phyloP scores from a whole-genome alignment of 139 green algal species.

The Zygnema circumcarinatum region DNA sequence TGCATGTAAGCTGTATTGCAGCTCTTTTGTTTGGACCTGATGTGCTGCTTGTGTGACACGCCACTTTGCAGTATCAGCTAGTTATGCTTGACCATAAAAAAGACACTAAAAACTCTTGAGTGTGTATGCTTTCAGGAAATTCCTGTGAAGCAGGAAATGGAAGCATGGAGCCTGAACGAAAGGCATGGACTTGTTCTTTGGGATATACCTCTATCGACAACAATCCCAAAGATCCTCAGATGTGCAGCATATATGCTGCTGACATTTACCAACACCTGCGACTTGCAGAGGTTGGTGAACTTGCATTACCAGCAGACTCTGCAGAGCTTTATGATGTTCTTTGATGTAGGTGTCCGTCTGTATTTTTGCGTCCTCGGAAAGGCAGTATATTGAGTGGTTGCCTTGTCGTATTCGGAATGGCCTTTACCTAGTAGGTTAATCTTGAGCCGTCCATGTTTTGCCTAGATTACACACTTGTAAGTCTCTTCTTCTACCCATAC shows the following conservation, averaged over 20 bases:
- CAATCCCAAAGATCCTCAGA: conserved; percentile 22
- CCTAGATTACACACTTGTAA: no score
- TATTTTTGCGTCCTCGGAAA: neutral
- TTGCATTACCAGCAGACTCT: no score
- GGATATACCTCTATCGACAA: conserved; percentile 9
- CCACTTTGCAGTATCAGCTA: conserved; percentile 2
- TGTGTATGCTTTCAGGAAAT: neutral
- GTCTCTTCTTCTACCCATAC: no score
- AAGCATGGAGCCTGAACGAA: neutral
- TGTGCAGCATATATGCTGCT: conserved; percentile 21
- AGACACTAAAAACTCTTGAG: neutral
- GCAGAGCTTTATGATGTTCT: neutral
- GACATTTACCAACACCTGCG: conserved; percentile 42
- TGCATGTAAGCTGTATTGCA: neutral
- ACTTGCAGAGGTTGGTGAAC: conserved; percentile 27
- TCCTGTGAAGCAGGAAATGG: no score
- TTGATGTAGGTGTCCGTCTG: neutral
- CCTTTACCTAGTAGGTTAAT: neutral
- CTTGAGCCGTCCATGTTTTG: neutral
- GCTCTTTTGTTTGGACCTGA: conserved; percentile 1
- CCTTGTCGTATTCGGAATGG: neutral
- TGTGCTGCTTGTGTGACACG: no score
- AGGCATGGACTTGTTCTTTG: neutral
- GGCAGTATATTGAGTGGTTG: neutral
- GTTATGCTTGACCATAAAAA: neutral